Conservation (phyloP, 2,329 filamentous ascomycete species). For the Trichothecium roseum region DNA sequence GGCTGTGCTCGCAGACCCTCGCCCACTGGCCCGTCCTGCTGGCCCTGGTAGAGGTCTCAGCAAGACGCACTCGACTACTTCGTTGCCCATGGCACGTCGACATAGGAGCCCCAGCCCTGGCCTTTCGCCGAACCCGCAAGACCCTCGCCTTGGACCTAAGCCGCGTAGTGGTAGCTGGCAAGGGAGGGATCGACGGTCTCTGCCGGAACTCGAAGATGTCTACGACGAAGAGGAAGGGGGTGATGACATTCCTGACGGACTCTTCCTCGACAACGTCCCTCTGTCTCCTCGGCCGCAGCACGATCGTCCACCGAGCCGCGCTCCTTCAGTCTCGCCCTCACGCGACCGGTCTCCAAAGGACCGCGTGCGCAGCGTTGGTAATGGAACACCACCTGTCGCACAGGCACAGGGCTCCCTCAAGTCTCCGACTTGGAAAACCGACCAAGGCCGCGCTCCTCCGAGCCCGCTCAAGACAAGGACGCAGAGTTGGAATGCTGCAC, state of each 20-base stretch:
- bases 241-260: constrained; percentile 68
- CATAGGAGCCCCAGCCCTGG: constrained; percentile 39
- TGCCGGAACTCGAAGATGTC: constrained; percentile 62
- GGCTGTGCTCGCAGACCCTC: constrained; percentile 23
- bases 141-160: constrained; percentile 26
- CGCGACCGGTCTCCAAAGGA: constrained; percentile 39
- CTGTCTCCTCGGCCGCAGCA: constrained; percentile 60
- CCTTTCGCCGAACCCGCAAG: constrained; percentile 31
- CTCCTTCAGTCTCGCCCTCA: constrained; percentile 42
- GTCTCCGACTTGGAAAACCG: constrained; percentile 44
- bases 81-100: constrained; percentile 26
- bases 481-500: constrained; percentile 65
- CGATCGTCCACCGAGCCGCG: constrained; percentile 43
- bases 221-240: constrained; percentile 62
- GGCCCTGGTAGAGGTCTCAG: constrained; percentile 12
- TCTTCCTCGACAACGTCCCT: constrained; percentile 72
- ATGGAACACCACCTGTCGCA: constrained; percentile 51
- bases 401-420: constrained; percentile 48
- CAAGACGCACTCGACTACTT: constrained; percentile 20
- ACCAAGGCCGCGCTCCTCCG: constrained; percentile 24
- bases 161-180: constrained; percentile 62
- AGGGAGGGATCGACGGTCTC: constrained; percentile 54
- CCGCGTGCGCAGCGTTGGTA: constrained; percentile 46
- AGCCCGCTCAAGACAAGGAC: constrained; percentile 44
- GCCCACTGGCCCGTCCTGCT: constrained; percentile 7